Base-by-base conservation (phyloP, 1,139 yeast species). In the Barnettozyma hawaiiensis region DNA sequence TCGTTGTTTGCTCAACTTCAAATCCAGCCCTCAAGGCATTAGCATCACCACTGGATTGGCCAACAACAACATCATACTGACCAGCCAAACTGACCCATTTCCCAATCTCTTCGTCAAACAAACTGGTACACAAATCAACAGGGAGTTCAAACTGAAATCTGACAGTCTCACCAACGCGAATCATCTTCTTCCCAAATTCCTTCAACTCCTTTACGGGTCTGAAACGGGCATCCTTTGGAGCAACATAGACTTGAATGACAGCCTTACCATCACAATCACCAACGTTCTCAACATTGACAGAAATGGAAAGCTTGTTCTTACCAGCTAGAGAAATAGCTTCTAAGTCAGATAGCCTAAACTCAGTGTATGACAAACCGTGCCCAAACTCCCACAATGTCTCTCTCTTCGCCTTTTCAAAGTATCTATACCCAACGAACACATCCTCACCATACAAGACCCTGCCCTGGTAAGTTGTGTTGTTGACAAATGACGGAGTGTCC, bases 371-470 rank as follows among this genome's bases (percentile, higher is more conserved):
- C 42, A 79, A 66, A n/a, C 85, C 85, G 54, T 61, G 67, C 12
- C 85, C 85, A 59, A 79, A 79, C 37, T 83, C 78, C 65, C 71
- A 78, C 34, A 72, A 66, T 16, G 73, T 77, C 22, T 64, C 60
- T 42, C 58, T 66, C 47, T 69, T 67, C 26, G 66, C 47, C 55
- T 70, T 71, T 54, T 78, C 84, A 55, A 76, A 79, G 61, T 63
- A 76, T 51, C 76, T 67, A 62, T 79, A 77, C 16, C 85, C 85
- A 46, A 78, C 73, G 58, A 70, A 78, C 32, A 78, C 73, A 41
- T 76, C 57, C 15, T 59, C 59, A 50, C 79, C 62, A 52, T 78
- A 79, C 42, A 74, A 59, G 19, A 73, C 78, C 43, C 74, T 63
- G 21, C 83, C 83, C 51, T 71, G 67, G 45, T 71, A 70, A 22